Base-by-base conservation (phyloP, 1,139 yeast genomes). In the Candida pseudoviswanathii region DNA sequence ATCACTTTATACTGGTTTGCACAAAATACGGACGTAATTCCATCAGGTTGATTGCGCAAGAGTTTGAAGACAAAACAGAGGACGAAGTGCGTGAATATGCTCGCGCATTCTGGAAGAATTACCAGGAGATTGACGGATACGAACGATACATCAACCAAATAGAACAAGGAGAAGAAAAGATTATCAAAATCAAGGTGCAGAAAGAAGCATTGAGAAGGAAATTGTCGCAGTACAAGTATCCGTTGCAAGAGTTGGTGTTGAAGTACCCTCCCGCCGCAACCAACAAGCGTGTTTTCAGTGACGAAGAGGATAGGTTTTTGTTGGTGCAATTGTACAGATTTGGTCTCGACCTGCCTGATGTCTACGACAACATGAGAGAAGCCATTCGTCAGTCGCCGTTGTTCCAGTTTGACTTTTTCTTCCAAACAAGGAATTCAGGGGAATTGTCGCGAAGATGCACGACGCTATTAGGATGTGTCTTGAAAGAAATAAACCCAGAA, bases 151-250 rank as follows among this genome's bases (percentile, higher is more conserved):
- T 87, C 43, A 73, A 73, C 39, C 87, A 81, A 54, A 86, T 87
- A 54, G 94, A 87, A 63, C 71, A 73, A n/a, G 96, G 94, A 16
- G 96, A 87, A 61, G 91, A 86, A 37, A 85, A 79, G 61, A 76
- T 85, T 36, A 70, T 79, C 51, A 82, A 81, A 56, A 60, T 76
- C 8, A 81, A 79, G 58, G 62, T 83, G 31, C 91, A 86, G 57
- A 84, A 82, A 60, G 91, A 85, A 63, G 78, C 87, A 8, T 68
- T 87, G 47, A 76, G 89, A 55, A 70, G 86, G 50, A 87, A 87
- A 60, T 63, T 87, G 40, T 69, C 84, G 3, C 79, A 78, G 56
- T 86, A 82, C 62, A 71, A 71, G 45, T 81, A 78, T 57, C 94
- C 94, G 11, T 70, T 87, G 45, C 85, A 84, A 60, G 89, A 86